Evolutionary conservation across 1,284 basidiomycete genomes (phyloP).

Genomic region (Cerioporus squamosus): DNA sequence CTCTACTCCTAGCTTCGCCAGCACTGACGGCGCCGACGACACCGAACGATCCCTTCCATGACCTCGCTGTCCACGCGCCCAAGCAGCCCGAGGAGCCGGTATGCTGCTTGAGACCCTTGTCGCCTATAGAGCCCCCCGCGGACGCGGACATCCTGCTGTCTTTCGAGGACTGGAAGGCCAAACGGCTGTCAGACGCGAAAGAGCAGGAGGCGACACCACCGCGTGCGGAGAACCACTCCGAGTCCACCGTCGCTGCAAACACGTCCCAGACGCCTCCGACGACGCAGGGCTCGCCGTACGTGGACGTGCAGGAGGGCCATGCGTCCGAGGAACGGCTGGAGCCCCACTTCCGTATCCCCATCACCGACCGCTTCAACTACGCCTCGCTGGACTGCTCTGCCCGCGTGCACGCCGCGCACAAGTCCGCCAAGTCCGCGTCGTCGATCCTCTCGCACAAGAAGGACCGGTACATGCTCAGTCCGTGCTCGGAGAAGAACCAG

Average conservation of each 20-base stretch:
- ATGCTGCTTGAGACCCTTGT: conserved; percentile 66
- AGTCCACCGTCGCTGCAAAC: conserved; percentile 7
- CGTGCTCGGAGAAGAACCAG: conserved; percentile 77
- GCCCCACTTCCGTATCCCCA: conserved; percentile 68
- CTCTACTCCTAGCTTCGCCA: conserved; percentile 46
- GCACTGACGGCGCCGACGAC: conserved; percentile 46
- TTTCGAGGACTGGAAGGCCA: conserved; percentile 92
- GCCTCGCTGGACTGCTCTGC: conserved; percentile 94
- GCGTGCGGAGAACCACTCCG: conserved; percentile 15
- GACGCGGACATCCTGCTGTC: conserved; percentile 75
- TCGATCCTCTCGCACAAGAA: conserved; percentile 89
- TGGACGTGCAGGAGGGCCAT: conserved; percentile 20
- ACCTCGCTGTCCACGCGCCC: conserved; percentile 50
- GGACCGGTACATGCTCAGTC: conserved; percentile 97
- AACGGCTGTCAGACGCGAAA: conserved; percentile 47
- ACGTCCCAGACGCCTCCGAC: conserved; percentile 3
- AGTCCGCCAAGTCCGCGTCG: conserved; percentile 82
- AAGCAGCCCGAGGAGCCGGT: conserved; percentile 58
- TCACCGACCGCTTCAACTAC: conserved; percentile 90
- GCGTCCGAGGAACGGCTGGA: conserved; percentile 39
- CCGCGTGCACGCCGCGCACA: conserved; percentile 85
- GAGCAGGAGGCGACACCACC: conserved; percentile 30
- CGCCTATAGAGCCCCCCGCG: conserved; percentile 47
- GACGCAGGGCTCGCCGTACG: background rate
- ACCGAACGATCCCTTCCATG: conserved; percentile 62